These are phyloP conservation scores for Xylariaceae sp. DNA, from an alignment of 2,329 filamentous ascomycete genomes.

Conservation along the genomic window DNA sequence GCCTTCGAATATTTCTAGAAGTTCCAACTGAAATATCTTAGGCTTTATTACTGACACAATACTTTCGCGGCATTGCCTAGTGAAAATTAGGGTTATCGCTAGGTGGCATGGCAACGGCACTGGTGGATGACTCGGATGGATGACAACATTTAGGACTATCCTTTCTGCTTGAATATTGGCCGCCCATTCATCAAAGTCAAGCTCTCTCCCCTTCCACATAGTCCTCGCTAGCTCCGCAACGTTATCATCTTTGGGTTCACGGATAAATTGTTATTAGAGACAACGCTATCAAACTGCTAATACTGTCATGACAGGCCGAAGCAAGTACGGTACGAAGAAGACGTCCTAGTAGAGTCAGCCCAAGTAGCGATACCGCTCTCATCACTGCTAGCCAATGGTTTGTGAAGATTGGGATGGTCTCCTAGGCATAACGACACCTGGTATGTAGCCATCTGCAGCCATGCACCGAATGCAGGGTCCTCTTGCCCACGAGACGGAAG, in stretches of 20 bases:
- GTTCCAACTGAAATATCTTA: background rate
- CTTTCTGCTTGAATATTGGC: background rate
- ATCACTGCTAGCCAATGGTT: conserved; percentile 10
- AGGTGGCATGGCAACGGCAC: no score
- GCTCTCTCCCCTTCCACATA: conserved; percentile 3
- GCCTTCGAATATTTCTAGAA: conserved; percentile 11
- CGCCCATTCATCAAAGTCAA: background rate
- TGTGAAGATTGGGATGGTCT: background rate
- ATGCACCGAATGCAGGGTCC: conserved; percentile 26
- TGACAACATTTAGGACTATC: background rate
- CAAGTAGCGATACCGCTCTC: background rate
- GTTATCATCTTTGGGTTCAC: background rate
- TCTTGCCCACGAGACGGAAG: conserved; percentile 8
- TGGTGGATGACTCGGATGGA: background rate
- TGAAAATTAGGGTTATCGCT: no score
- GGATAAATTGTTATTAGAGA: no score
- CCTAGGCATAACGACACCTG: conserved; percentile 11
- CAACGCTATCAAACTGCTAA: background rate
- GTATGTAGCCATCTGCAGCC: conserved; percentile 8
- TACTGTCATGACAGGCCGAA: background rate
- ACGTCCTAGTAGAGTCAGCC: conserved; percentile 4
- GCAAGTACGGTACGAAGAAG: background rate
- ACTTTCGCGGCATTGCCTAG: no score
- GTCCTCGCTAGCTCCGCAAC: conserved; percentile 2
- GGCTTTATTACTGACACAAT: no score